Percentiles rank a stretch among this genome's conserved stretches.
Evolutionary conservation across 2,329 filamentous ascomycete species (phyloP).

Genomic region (Dryadomyces quercus-mongolicae): DNA sequence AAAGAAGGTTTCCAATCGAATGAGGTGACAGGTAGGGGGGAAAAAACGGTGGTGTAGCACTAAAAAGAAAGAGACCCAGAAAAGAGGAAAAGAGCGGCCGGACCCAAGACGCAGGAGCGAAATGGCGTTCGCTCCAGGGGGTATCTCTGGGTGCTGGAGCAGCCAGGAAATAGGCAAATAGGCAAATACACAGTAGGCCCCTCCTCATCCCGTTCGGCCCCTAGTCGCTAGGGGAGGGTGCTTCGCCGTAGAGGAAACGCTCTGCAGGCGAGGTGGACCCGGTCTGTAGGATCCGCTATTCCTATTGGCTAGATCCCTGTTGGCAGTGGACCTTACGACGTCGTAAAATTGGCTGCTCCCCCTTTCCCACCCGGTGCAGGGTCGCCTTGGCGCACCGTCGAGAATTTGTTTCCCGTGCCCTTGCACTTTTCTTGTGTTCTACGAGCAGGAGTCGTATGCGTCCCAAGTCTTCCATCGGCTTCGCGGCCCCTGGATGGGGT

Average conservation of each 20-base stretch:
- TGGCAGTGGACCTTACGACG: not conserved
- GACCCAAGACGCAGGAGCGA: not conserved
- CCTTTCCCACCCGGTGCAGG: not conserved
- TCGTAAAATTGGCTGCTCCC: conserved; percentile 3
- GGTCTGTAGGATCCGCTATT: not conserved
- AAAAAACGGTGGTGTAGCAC: conserved; percentile 5
- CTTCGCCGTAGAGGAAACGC: not conserved
- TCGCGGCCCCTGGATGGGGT: too few species aligned
- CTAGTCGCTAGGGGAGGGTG: not conserved
- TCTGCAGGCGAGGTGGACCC: not conserved
- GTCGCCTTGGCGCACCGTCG: not conserved
- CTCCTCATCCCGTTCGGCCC: too few species aligned
- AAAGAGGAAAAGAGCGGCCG: conserved; percentile 1
- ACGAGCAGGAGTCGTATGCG: too few species aligned
- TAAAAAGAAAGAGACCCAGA: conserved; percentile 8
- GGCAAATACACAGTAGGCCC: not conserved
- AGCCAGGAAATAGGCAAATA: not conserved
- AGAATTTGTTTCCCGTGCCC: too few species aligned
- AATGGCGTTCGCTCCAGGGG: not conserved
- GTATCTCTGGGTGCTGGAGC: not conserved
- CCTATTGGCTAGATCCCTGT: not conserved
- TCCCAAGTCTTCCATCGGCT: too few species aligned
- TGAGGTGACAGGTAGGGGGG: not conserved
- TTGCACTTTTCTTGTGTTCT: too few species aligned
- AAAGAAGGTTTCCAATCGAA: not conserved